Evolutionary conservation across 2,329 filamentous ascomycete species (phyloP), one percentile per base, ranked within the genome.

Genomic region (Talaromyces piceae): DNA sequence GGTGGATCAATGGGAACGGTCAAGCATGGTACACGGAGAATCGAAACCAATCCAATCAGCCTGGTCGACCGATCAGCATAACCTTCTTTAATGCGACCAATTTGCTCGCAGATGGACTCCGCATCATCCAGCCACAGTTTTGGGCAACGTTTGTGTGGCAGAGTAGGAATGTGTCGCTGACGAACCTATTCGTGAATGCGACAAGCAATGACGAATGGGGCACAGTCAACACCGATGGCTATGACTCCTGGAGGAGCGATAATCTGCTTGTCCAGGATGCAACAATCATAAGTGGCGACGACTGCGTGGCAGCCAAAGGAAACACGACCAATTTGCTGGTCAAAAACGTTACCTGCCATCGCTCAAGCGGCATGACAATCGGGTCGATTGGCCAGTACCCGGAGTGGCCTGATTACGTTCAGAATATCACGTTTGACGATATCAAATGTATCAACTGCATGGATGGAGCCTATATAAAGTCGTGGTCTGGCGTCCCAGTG

Each of bases 11-110:
- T 58, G 80, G 80, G 8, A 82, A 83, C 58, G 52, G 52, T 2
- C 76, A 82, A 57, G 70, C 73, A 2, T 83, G 80, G 80, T 82
- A 83, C 57, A 70, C 78, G 54, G 77, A 73, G 61, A 70, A 72
- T 45, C 61, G 66, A 25, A 67, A 69, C 12, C 58, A 59, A 9
- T 71, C 68, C 27, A 80, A 80, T 54, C 68, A 76, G 51, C 67
- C 73, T 2, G 63, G 72, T 11, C 70, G 79, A 8, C 78, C 78
- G 1, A 76, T 78, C 48, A 69, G 70, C 7, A 73, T 82, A 56
- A 79, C 76, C 16, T 72, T 82, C 58, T 73, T 66, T 16, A 65
- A 68, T 3, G 67, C 77, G 3, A 74, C 63, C 4, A 74, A 81
- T 58, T 75, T 74, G 0, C 60, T 74, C 3, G 66, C 82, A 11